Evolutionary conservation across 1,139 yeast genomes (phyloP).

Genomic region (Arxiozyma bovina): DNA sequence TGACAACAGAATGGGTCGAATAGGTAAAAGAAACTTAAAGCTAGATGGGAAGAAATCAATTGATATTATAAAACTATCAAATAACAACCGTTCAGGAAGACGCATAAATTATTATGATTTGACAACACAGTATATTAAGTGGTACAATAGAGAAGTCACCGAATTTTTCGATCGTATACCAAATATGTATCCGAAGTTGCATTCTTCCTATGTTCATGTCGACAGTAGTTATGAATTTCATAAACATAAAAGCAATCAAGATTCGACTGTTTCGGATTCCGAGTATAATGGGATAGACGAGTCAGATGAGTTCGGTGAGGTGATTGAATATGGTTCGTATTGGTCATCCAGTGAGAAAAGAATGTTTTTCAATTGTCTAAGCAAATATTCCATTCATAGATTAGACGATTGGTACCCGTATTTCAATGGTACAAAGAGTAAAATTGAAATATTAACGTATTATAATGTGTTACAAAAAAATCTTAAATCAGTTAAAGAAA

Average conservation of each 20-base stretch:
- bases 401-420: constrained; percentile 24
- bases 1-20: not conserved
- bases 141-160: constrained; percentile 4
- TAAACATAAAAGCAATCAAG: not conserved
- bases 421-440: constrained; percentile 21
- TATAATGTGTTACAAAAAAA: constrained; percentile 20
- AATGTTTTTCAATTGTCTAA: constrained; percentile 23
- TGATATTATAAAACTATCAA: not conserved
- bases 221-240: not conserved
- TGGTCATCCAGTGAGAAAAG: constrained; percentile 28
- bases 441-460: constrained; percentile 24
- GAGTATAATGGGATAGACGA: constrained; percentile 1
- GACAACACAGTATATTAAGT: constrained; percentile 3
- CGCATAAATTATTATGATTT: not conserved
- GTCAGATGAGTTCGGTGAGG: not conserved
- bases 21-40: not conserved
- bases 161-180: not conserved
- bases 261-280: too few species aligned
- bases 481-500: constrained; percentile 13
- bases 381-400: constrained; percentile 27
- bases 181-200: not conserved
- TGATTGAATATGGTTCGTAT: constrained; percentile 14
- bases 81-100: not conserved
- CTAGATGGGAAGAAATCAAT: not conserved
- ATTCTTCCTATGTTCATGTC: not conserved